Evolutionary conservation across 2,329 filamentous ascomycete genomes (phyloP).

Genomic region (Fusarium napiforme): DNA sequence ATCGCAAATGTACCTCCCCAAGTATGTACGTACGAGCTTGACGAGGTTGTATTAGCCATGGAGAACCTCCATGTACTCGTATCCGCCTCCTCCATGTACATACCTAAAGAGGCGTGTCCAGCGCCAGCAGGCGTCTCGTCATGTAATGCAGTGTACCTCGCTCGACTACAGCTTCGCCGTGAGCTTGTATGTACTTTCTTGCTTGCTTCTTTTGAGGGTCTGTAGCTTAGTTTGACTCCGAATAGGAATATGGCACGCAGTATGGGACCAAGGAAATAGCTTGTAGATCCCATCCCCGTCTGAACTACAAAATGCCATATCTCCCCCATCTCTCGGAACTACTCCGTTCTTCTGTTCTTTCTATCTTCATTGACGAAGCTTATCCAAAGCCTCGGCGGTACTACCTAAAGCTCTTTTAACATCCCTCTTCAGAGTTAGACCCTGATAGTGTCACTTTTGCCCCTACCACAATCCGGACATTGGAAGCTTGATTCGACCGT

Average conservation of each 20-base stretch:
- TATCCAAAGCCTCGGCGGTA: slow-evolving; percentile 8
- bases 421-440: slow-evolving; percentile 1
- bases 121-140: slow-evolving; percentile 21
- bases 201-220: slow-evolving; percentile 27
- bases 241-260: slow-evolving; percentile 26
- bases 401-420: slow-evolving; percentile 13
- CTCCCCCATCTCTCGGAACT: slow-evolving; percentile 33
- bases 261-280: slow-evolving; percentile 24
- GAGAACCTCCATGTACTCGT: slow-evolving; percentile 26
- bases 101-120: slow-evolving; percentile 24
- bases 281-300: slow-evolving; percentile 39
- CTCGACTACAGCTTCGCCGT: slow-evolving; percentile 33
- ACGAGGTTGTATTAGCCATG: slow-evolving; percentile 40
- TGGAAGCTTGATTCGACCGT: slow-evolving; percentile 5
- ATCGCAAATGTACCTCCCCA: slow-evolving; percentile 22
- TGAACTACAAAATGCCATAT: slow-evolving; percentile 44
- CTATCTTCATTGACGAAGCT: slow-evolving; percentile 32
- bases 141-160: slow-evolving; percentile 37
- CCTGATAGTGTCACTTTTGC: slow-evolving; percentile 12
- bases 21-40: slow-evolving; percentile 10
- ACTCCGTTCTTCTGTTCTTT: slow-evolving; percentile 27
- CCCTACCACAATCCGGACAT: background rate
- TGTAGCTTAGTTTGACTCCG: slow-evolving; percentile 30
- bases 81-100: slow-evolving; percentile 35
- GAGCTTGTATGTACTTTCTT: slow-evolving; percentile 5